Evolutionary conservation across 257 asterid genomes (phyloP), one percentile per base, ranked within the genome.

Genomic region (Fraxinus quadrangulata): DNA sequence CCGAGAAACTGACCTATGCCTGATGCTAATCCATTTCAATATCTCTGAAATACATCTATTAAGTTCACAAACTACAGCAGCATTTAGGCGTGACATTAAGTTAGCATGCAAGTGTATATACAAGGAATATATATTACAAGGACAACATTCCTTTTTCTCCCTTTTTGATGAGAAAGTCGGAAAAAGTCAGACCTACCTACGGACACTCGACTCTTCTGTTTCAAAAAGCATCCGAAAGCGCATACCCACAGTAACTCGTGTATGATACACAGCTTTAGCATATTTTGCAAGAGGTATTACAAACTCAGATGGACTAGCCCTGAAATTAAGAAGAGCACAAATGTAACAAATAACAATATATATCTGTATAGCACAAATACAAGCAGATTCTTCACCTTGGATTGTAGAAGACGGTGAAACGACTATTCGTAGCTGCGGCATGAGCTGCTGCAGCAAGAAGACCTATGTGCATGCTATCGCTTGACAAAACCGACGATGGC

Each of bases 381-480:
- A 54, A 59, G 36, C 76, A 67, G 37, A 83, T 65, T 0, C 16
- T 45, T 78, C 80, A 93, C 98, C 98, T 91, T 39, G 98, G 98
- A 86, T 93, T 93, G 78, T 82, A 93, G 87, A 91, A 93, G 81
- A 93, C 88, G 54, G 94, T 90, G 87, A 94, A 92, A 73, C 98
- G 97, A 77, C 96, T 94, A 84, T 89, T 94, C 23, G 98, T 94
- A 5, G 96, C 91, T 9, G 97, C 94, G 37, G 98, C 98, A 88
- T 92, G 97, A 79, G 98, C 94, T 65, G 98, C 97, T n/a, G 97
- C 98, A 77, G 98, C 97, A 75, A 94, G 97, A 81, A 94, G 96
- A 75, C 98, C 98, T 56, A 94, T 94, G 86, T 94, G 98, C 96
- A 92, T 94, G 88, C 98, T 94, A 81, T 94, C 97, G 79, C 97